Conservation (phyloP, 495 filamentous ascomycete species). For the Aspergillus wentii region DNA sequence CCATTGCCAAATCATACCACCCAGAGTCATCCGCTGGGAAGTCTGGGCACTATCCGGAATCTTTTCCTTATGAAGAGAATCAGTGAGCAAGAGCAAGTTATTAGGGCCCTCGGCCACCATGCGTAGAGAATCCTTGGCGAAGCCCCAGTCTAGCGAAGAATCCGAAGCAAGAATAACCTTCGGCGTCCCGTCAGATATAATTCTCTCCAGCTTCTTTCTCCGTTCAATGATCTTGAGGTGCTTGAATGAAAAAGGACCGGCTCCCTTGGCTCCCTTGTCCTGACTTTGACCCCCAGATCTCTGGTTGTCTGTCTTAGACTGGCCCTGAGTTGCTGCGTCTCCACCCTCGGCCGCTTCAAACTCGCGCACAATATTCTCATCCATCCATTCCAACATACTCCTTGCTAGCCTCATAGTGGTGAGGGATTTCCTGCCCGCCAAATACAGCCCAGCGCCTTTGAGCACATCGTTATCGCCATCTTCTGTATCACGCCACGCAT, state of each 20-base stretch:
- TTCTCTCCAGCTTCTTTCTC: conserved; percentile 64
- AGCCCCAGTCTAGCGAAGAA: conserved; percentile 88
- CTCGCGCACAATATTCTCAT: conserved; percentile 83
- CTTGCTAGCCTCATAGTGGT: conserved; percentile 83
- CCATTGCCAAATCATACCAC: conserved; percentile 64
- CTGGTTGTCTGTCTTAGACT: conserved; percentile 31
- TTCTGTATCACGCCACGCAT: conserved; percentile 71
- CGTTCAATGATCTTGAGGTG: conserved; percentile 77
- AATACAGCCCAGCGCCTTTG: conserved; percentile 65
- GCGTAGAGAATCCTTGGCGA: conserved; percentile 80
- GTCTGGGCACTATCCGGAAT: conserved; percentile 25
- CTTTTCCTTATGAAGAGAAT: conserved; percentile 48
- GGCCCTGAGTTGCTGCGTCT: conserved; percentile 40
- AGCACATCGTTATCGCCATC: conserved; percentile 48
- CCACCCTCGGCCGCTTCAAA: conserved; percentile 71
- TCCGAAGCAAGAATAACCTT: conserved; percentile 91
- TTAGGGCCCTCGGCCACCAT: conserved; percentile 65
- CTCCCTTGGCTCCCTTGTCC: conserved; percentile 41
- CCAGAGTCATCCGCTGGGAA: conserved; percentile 38
- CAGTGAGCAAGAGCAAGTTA: conserved; percentile 83
- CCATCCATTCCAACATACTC: conserved; percentile 99
- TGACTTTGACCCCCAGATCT: conserved; percentile 25
- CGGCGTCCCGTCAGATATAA: conserved; percentile 44
- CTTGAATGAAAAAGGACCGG: conserved; percentile 85
- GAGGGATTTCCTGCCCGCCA: conserved; percentile 74